Evolutionary conservation across 768 basidiomycete genomes (phyloP).

Genomic region (Russula olivacea): DNA sequence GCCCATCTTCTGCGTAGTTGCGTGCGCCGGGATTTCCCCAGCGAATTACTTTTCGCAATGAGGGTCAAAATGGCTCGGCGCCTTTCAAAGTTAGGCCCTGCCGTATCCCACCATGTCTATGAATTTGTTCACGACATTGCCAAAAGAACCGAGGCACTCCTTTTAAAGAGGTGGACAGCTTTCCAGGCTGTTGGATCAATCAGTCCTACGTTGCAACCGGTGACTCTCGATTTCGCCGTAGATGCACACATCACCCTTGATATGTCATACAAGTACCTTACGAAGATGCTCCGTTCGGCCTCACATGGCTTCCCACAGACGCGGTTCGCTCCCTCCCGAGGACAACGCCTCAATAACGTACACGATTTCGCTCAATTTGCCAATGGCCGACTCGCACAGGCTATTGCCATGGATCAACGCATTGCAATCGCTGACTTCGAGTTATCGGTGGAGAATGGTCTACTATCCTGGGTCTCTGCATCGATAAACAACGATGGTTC

Average conservation of each 20-base stretch:
- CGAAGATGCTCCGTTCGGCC: not conserved
- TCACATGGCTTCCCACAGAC: not conserved
- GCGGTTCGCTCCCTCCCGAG: not conserved
- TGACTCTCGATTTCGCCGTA: not conserved
- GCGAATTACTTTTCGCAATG: constrained; percentile 31
- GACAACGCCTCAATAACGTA: not conserved
- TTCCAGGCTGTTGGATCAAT: constrained; percentile 1
- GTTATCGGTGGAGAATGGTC: constrained; percentile 3
- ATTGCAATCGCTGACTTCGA: constrained; percentile 16
- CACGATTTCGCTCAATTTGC: constrained; percentile 5
- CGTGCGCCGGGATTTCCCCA: constrained; percentile 29
- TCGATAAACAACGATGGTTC: not conserved
- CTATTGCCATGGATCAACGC: constrained; percentile 1
- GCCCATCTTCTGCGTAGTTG: constrained; percentile 9
- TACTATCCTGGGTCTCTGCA: constrained; percentile 2
- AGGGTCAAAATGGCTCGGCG: constrained; percentile 29
- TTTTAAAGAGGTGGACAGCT: constrained; percentile 4
- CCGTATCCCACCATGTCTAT: constrained; percentile 9
- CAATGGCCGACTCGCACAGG: not conserved
- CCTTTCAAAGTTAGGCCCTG: constrained; percentile 20
- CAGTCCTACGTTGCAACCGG: not conserved
- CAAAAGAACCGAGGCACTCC: not conserved
- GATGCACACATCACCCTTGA: constrained; percentile 13
- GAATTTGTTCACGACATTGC: not conserved
- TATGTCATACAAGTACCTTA: constrained; percentile 2